Evolutionary conservation across 768 basidiomycete genomes (phyloP), one percentile per base, ranked within the genome.

Genomic region (Rhodotorula kratochvilovae): DNA sequence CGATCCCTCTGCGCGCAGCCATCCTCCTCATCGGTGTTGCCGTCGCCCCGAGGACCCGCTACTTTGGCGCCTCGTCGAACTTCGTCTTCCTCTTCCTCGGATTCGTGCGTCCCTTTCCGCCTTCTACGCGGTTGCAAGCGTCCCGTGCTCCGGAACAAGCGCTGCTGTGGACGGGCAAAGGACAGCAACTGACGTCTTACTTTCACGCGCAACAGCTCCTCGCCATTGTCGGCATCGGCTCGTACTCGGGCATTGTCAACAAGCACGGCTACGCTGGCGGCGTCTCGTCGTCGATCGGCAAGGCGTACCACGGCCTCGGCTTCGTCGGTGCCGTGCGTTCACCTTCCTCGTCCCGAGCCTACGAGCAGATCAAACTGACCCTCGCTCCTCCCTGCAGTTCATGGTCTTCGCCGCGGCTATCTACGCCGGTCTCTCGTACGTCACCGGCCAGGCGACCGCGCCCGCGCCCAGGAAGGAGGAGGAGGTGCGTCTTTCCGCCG

Each of bases 41-140:
- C 21, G 48, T 66, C 48, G 56, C 57, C 21, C 27, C 46, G 25
- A 2, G 4, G 12, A 39, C 46, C 19, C 0, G 50, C 46, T 59
- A 59, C 57, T 58, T 58, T n/a, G 57, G 57, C 29, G 57, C 57
- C 29, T 57, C 46, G 17, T 2, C 27, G 36, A n/a, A 46, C 35
- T 66, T 66, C 42, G 17, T 59, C 21, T 0, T 66, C 46, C 16
- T 59, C 48, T 66, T 66, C 65, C 33, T 66, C 57, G 56, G 46
- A 33, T 66, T 58, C 46, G 45, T 61, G 43, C 42, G 59, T 39
- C 39, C 13, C 39, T 39, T 39, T 13, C 39, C 39, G 6, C 13
- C 29, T 48, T 48, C 50, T 15, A 15, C 7, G 15, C 59, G 17
- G 6, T 46, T 48, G 31, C 39, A 17, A 42, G 2, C 57, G 36